Evolutionary conservation across 345 rosid species (phyloP).

Genomic region (Lepidium sativum): DNA sequence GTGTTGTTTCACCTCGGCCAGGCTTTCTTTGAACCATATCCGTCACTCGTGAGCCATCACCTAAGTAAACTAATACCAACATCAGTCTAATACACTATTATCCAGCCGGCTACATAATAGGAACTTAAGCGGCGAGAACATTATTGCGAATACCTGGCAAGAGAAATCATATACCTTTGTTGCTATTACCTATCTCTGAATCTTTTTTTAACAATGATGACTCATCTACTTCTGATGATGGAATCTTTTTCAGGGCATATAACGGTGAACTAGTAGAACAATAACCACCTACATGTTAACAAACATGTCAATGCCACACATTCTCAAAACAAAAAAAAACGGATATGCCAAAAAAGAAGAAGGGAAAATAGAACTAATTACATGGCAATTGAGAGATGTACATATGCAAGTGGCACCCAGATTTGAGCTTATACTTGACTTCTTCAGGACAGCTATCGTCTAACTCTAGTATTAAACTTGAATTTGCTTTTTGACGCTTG

Average conservation of each 20-base stretch:
- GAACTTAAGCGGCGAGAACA: background rate
- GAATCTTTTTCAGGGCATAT: conserved; percentile 27
- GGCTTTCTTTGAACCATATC: conserved; percentile 84
- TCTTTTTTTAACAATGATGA: background rate
- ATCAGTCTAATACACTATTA: background rate
- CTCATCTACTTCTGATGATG: conserved; percentile 17
- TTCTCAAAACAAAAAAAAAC: background rate
- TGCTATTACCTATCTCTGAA: conserved; percentile 21
- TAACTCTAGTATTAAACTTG: conserved; percentile 31
- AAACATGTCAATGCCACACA: background rate
- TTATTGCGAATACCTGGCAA: background rate
- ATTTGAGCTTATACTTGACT: conserved; percentile 40
- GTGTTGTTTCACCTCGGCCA: conserved; percentile 87
- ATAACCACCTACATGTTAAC: conserved; percentile 48
- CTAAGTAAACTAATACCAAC: conserved; percentile 25
- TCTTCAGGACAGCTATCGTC: conserved; percentile 22
- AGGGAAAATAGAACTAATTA: conserved; percentile 23
- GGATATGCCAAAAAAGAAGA: background rate
- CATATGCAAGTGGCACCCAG: conserved; percentile 62
- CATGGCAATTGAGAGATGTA: conserved; percentile 94
- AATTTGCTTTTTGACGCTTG: conserved; percentile 6
- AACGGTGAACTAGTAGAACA: conserved; percentile 39
- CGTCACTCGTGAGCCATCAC: conserved; percentile 20
- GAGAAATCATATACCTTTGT: background rate
- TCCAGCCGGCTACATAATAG: background rate